These are phyloP conservation scores for Smithsoniella earleae DNA, from an alignment of 163 green algal genomes.

Conservation along the genomic window DNA sequence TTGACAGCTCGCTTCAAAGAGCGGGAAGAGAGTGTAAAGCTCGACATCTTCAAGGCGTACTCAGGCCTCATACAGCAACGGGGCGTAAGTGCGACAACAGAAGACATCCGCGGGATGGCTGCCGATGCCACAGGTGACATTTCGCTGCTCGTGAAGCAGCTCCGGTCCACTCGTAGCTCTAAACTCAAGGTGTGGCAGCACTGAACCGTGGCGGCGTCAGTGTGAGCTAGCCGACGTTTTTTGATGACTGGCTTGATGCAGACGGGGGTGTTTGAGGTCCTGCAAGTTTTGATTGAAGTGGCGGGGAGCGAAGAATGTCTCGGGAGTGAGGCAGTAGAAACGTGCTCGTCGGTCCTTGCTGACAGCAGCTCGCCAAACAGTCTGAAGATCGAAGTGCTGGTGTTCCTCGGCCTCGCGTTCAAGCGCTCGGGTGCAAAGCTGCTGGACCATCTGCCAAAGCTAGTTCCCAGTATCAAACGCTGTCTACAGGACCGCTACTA, in stretches of 20 bases:
- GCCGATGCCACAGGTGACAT: conserved; percentile 10
- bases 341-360: background rate
- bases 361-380: conserved; percentile 39
- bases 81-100: conserved; percentile 27
- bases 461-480: conserved; percentile 52
- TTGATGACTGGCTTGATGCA: background rate
- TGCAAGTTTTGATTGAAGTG: background rate
- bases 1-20: conserved; percentile 74
- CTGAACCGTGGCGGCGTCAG: too few relatives aligned
- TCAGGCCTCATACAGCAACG: conserved; percentile 55
- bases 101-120: background rate
- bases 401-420: conserved; percentile 65
- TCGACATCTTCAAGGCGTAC: conserved; percentile 75
- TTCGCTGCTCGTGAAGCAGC: conserved; percentile 10
- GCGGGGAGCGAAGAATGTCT: background rate
- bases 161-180: background rate
- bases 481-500: conserved; percentile 78
- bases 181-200: conserved; percentile 21
- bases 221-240: too few relatives aligned
- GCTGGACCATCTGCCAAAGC: conserved; percentile 47
- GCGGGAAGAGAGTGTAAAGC: conserved; percentile 85
- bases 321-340: background rate
- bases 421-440: conserved; percentile 48
- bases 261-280: conserved; percentile 9
- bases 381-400: conserved; percentile 86